Conservation (phyloP, 2,329 filamentous ascomycete species). For the Hypomyces perniciosus region DNA sequence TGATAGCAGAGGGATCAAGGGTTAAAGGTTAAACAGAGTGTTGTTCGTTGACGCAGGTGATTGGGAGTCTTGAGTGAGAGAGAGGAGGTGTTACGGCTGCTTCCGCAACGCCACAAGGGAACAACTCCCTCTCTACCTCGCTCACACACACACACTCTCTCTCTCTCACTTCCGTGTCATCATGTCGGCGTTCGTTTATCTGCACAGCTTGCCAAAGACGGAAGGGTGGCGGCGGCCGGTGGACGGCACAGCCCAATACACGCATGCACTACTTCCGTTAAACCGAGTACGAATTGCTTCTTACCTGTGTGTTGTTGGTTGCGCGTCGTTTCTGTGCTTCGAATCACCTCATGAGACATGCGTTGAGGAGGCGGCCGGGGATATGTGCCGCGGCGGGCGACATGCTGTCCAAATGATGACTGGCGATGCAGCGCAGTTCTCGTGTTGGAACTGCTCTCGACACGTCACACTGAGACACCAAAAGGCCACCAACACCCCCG, state of each 20-base stretch:
- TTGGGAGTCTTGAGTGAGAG: not conserved
- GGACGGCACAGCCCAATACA: not conserved
- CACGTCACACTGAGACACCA: conserved; percentile 2
- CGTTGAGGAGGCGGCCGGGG: not conserved
- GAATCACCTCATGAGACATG: conserved; percentile 7
- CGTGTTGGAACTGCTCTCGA: conserved; percentile 6
- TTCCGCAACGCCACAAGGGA: not conserved
- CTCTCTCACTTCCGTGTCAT: too few species aligned
- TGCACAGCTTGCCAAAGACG: not conserved
- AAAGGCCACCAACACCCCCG: not conserved
- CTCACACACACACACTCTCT: too few species aligned
- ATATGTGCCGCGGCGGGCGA: not conserved
- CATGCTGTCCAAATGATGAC: not conserved
- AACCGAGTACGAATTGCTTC: conserved; percentile 3
- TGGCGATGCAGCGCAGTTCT: not conserved
- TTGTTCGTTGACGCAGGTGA: not conserved
- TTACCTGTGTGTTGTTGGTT: not conserved
- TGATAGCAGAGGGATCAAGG: not conserved
- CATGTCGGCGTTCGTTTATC: too few species aligned
- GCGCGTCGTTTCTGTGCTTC: not conserved
- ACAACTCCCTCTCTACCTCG: too few species aligned
- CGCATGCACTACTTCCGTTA: not conserved
- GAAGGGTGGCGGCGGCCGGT: not conserved
- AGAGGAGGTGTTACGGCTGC: conserved; percentile 2
- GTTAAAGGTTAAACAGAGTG: not conserved